Percentiles rank a stretch among this genome's conserved stretches.
Conservation (phyloP, 2,329 filamentous ascomycete genomes). For the Coccinonectria pachysandricola region DNA sequence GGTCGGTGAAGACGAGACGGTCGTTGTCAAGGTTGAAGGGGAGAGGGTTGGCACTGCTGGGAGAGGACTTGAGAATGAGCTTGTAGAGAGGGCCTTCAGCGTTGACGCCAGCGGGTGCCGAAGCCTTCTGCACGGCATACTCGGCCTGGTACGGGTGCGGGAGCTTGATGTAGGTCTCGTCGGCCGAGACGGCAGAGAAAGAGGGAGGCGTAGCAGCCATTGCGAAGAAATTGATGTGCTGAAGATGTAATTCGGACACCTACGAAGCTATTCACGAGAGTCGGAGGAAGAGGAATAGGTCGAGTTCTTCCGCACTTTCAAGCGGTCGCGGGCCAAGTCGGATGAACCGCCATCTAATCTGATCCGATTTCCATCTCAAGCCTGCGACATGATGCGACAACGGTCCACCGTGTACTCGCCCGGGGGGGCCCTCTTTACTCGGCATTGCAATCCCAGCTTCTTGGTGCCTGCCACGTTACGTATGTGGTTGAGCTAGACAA, state of each 20-base stretch:
- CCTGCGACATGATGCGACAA: no score
- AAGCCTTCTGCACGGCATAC: slow-evolving; percentile 29
- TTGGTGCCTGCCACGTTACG: no score
- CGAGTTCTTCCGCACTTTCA: not conserved
- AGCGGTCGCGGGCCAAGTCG: no score
- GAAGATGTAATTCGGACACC: no score
- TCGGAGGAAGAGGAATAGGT: not conserved
- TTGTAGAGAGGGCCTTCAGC: slow-evolving; percentile 22
- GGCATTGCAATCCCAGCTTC: no score
- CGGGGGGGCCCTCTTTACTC: no score
- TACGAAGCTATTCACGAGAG: not conserved
- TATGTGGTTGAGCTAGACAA: no score
- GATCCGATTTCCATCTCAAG: no score
- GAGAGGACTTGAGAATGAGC: slow-evolving; percentile 22
- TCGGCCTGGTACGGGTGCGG: slow-evolving; percentile 39
- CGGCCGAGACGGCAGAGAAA: slow-evolving; percentile 15
- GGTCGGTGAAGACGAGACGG: slow-evolving; percentile 34
- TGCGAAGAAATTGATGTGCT: slow-evolving; percentile 2
- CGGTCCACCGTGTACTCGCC: no score
- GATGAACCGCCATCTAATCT: no score
- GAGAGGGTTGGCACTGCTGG: slow-evolving; percentile 17
- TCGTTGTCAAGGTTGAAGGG: slow-evolving; percentile 23
- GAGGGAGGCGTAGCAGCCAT: slow-evolving; percentile 11
- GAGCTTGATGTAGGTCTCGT: slow-evolving; percentile 35
- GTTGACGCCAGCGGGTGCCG: slow-evolving; percentile 9